Conservation (phyloP, 306 rosid species). For the Dryas octopetala region DNA sequence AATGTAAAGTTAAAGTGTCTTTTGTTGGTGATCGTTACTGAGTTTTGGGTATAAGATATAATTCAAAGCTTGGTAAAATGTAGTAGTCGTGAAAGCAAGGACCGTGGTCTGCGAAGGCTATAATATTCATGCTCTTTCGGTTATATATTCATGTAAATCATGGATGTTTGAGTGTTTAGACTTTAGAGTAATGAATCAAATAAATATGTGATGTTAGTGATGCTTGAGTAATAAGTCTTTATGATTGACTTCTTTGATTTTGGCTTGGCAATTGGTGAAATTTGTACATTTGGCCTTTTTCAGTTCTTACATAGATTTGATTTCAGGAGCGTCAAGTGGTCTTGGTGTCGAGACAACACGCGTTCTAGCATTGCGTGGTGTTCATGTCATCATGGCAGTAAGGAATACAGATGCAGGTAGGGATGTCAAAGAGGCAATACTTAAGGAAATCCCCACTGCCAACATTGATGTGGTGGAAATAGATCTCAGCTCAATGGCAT, state of each 20-base stretch:
- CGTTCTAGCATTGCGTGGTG: too few relatives aligned
- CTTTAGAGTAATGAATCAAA: neutral
- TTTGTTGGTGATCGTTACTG: neutral
- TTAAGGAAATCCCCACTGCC: too few relatives aligned
- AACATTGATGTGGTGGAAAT: too few relatives aligned
- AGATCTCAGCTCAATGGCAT: too few relatives aligned
- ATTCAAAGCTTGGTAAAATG: too few relatives aligned
- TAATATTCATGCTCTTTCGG: neutral
- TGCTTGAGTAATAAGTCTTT: too few relatives aligned
- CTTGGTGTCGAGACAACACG: constrained; percentile 73
- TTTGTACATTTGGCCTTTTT: neutral
- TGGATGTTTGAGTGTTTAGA: neutral
- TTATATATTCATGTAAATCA: neutral
- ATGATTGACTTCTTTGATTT: neutral
- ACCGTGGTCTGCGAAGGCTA: too few relatives aligned
- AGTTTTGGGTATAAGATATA: neutral
- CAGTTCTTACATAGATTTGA: constrained; percentile 19
- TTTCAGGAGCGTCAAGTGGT: constrained; percentile 85
- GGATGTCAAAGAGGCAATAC: too few relatives aligned
- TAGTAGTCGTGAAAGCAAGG: too few relatives aligned
- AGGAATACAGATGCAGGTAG: too few relatives aligned
- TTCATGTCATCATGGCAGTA: too few relatives aligned
- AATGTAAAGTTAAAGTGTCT: neutral
- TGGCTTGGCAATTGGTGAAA: neutral
- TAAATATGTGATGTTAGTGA: neutral